phyloP scores from a whole-genome alignment of 257 asterid genomes.

The Fraxinus quadrangulata region DNA sequence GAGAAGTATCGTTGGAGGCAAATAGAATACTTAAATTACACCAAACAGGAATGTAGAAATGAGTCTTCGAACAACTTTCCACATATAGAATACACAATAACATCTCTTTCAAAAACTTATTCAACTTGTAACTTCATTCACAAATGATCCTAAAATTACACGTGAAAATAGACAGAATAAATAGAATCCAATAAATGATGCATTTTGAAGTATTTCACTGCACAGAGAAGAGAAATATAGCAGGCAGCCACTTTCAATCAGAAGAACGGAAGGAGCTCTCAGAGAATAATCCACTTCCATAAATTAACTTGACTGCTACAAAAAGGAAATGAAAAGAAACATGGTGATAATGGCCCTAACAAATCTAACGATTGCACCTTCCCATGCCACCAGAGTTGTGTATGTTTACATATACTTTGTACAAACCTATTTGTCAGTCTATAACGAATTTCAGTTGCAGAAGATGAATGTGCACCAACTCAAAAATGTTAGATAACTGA shows the following conservation, averaged over 20 bases:
- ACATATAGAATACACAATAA: background rate
- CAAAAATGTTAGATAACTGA: background rate
- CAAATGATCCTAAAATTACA: background rate
- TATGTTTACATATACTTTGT: background rate
- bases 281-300: background rate
- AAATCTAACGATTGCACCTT: background rate
- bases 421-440: background rate
- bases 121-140: background rate
- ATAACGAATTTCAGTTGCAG: background rate
- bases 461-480: background rate
- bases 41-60: conserved; percentile 12
- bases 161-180: background rate
- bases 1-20: conserved; percentile 10
- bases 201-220: background rate
- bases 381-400: background rate
- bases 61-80: background rate
- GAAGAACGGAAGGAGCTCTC: background rate
- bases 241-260: background rate
- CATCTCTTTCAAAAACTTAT: background rate
- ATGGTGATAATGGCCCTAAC: background rate
- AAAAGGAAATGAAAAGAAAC: background rate
- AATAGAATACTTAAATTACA: conserved; percentile 1
- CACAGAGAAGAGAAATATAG: background rate
- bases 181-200: background rate
- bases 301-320: background rate